Evolutionary conservation across 129 eudicot species (phyloP), one percentile per base, ranked within the genome.

Genomic region (Flaveria linearis): DNA sequence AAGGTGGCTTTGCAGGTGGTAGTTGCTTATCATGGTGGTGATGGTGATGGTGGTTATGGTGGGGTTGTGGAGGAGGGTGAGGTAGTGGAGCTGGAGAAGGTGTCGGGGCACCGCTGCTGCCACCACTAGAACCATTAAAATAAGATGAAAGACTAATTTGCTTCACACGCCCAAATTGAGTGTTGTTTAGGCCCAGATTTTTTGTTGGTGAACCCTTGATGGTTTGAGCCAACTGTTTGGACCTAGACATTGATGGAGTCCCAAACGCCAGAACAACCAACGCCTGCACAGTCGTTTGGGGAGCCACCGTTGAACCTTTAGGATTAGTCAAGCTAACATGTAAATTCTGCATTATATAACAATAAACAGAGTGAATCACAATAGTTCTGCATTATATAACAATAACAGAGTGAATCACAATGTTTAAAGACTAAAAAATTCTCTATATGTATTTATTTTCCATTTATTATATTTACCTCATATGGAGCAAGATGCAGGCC

Each of bases 181-280:
- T 91, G 87, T 91, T 87, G 68, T 91, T 91, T 26, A 95, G 91
- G 55, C 97, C 99, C 16, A 91, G 97, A 62, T 95, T 95, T 85
- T 88, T 82, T 11, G 90, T 62, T 71, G 87, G 92, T 14, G 99
- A 86, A 23, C 86, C 94, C 18, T 76, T 87, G 47, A 95, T 91
- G 61, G 94, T 89, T 76, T 88, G 92, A 78, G 95, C 94, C 79
- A 95, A 69, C 87, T 95, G 94, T 85, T 95, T 91, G 22, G 86
- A 76, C 86, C 99, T 89, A 14, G 88, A 81, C 25, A 43, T 39
- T 7, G 96, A 87, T 56, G 97, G 93, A 15, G 86, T 87, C 56
- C 99, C 99, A 36, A 95, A 89, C 6, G 84, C 92, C 36, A 87
- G 68, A 39, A 95, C 81, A 70, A 95, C 92, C 78, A 75, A 84